Percentiles rank a stretch among this genome's conserved stretches.
Evolutionary conservation across 805 yeast genomes (phyloP).

Genomic region (Komagataella ulmi): DNA sequence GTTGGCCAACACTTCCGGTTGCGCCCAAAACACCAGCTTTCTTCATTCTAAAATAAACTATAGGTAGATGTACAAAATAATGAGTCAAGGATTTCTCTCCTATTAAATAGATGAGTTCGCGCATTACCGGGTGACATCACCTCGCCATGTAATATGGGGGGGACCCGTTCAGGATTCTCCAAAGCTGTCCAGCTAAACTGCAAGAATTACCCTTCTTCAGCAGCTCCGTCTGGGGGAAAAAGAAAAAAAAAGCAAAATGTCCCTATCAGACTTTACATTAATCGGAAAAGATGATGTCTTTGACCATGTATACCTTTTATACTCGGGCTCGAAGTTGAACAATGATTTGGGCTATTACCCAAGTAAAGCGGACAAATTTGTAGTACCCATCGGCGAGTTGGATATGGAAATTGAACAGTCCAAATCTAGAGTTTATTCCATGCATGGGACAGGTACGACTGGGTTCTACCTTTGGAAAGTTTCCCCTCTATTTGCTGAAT

Average conservation of each 20-base stretch:
- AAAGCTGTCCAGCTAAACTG: not conserved
- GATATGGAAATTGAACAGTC: not conserved
- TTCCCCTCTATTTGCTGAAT: conserved; percentile 32
- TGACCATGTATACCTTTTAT: not conserved
- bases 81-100: not conserved
- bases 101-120: not conserved
- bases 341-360: not conserved
- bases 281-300: not conserved
- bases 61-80: not conserved
- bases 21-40: conserved; percentile 93
- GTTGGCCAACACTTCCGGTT: conserved; percentile 95
- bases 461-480: conserved; percentile 56
- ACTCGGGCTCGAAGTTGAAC: not conserved
- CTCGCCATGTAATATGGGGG: not conserved
- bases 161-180: not conserved
- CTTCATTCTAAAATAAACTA: not conserved
- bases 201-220: not conserved
- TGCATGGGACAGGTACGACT: conserved; percentile 26
- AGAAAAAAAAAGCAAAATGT: not conserved
- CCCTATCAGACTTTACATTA: not conserved
- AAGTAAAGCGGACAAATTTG: not conserved
- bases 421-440: not conserved
- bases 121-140: not conserved
- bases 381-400: not conserved
- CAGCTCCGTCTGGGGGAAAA: not conserved